Percentiles rank a stretch among this genome's conserved stretches.
Evolutionary conservation across 2,329 filamentous ascomycete species (phyloP).

Genomic region (Microcyclospora pomicola): DNA sequence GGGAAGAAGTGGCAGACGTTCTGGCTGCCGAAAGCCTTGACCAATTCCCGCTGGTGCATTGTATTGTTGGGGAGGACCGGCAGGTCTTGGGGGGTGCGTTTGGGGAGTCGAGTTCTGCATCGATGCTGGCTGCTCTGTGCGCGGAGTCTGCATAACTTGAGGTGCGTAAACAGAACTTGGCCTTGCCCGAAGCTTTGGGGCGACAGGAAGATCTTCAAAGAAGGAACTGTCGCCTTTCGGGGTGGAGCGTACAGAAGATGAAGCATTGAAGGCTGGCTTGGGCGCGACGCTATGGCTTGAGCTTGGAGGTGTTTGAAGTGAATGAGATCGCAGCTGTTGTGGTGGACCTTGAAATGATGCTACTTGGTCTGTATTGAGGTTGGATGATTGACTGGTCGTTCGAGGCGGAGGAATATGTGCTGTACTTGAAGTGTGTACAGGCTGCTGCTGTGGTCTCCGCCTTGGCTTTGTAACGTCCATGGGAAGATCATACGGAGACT

Average conservation of each 20-base stretch:
- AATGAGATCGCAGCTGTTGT: slow-evolving; percentile 5
- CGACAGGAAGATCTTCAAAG: slow-evolving; percentile 35
- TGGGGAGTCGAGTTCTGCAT: background rate
- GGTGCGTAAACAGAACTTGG: slow-evolving; percentile 17
- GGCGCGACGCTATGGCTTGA: slow-evolving; percentile 24
- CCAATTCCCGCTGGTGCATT: slow-evolving; percentile 4
- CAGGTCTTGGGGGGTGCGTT: background rate
- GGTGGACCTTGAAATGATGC: background rate
- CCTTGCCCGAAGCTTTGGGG: slow-evolving; percentile 25
- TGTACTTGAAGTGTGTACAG: slow-evolving; percentile 25
- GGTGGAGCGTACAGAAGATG: slow-evolving; percentile 9
- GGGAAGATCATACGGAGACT: slow-evolving; percentile 88
- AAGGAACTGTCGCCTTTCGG: slow-evolving; percentile 27
- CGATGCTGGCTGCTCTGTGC: background rate
- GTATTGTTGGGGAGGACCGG: slow-evolving; percentile 10
- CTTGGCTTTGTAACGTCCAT: slow-evolving; percentile 66
- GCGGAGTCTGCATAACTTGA: background rate
- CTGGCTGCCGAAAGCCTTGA: slow-evolving; percentile 27
- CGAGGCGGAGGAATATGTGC: slow-evolving; percentile 30
- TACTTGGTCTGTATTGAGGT: no score
- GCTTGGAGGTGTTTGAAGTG: slow-evolving; percentile 26
- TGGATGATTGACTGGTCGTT: slow-evolving; percentile 28
- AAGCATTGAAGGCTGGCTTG: slow-evolving; percentile 5
- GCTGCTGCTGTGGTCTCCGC: slow-evolving; percentile 38
- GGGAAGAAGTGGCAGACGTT: slow-evolving; percentile 26